Percentiles rank a stretch among this genome's conserved stretches.
Evolutionary conservation across 768 basidiomycete species (phyloP).

Genomic region (Jaapia argillacea): DNA sequence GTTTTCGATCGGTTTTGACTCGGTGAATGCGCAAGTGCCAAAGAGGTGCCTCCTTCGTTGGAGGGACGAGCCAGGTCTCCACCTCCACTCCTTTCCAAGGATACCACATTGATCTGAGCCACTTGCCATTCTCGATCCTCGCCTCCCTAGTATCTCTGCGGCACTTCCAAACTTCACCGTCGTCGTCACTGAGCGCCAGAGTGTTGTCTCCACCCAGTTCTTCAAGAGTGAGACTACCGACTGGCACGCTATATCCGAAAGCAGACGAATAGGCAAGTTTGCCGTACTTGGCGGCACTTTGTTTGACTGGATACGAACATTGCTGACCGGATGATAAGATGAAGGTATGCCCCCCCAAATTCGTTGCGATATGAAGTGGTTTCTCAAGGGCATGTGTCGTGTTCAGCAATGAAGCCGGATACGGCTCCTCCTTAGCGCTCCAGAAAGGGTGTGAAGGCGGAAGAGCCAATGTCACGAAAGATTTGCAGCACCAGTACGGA

Average conservation of each 20-base stretch:
- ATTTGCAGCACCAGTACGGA: constrained; percentile 77
- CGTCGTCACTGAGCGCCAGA: constrained; percentile 60
- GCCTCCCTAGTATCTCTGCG: constrained; percentile 56
- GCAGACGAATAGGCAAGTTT: constrained; percentile 71
- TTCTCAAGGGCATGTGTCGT: constrained; percentile 44
- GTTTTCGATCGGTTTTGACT: constrained; percentile 37
- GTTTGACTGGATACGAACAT: constrained; percentile 71
- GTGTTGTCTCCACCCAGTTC: constrained; percentile 65
- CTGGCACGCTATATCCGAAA: constrained; percentile 69
- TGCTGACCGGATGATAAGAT: constrained; percentile 70
- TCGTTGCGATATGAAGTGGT: constrained; percentile 59
- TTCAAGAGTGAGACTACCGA: constrained; percentile 50
- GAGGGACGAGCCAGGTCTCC: constrained; percentile 69
- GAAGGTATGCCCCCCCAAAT: constrained; percentile 55
- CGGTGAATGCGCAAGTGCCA: constrained; percentile 69
- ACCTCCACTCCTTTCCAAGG: constrained; percentile 66
- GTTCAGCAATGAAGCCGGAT: constrained; percentile 37
- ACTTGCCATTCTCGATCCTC: constrained; percentile 35
- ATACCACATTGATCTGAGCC: constrained; percentile 63
- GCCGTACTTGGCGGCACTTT: constrained; percentile 71
- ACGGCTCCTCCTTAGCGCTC: constrained; percentile 54
- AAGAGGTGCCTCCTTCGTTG: constrained; percentile 39
- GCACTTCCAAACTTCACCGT: constrained; percentile 65
- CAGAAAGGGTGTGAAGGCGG: constrained; percentile 66
- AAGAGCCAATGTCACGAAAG: constrained; percentile 57